Evolutionary conservation across 805 yeast species (phyloP).

Genomic region (Metschnikowia hibisci): DNA sequence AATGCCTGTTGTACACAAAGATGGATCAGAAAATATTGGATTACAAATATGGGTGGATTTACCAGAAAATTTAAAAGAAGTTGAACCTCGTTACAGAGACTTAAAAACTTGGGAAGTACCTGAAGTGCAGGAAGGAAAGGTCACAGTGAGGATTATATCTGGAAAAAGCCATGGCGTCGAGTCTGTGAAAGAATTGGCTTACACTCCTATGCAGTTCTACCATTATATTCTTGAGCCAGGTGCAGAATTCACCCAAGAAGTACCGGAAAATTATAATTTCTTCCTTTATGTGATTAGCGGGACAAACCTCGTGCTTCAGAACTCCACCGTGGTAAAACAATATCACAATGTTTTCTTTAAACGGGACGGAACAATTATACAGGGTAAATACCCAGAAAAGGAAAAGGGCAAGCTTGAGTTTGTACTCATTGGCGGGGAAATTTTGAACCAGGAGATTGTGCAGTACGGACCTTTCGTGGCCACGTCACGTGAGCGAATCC

Average conservation of each 20-base stretch:
- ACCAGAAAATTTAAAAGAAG: constrained; percentile 18
- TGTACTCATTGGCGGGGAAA: constrained; percentile 72
- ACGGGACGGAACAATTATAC: constrained; percentile 59
- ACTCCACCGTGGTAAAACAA: constrained; percentile 30
- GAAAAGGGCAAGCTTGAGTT: constrained; percentile 49
- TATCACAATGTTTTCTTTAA: constrained; percentile 61
- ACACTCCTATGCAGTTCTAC: constrained; percentile 75
- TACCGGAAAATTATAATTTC: constrained; percentile 60
- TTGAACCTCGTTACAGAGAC: constrained; percentile 76
- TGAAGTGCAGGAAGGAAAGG: constrained; percentile 56
- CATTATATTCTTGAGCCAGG: constrained; percentile 61
- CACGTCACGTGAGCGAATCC: constrained; percentile 58
- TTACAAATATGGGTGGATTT: constrained; percentile 67
- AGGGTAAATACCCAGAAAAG: constrained; percentile 40
- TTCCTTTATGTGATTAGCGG: constrained; percentile 71
- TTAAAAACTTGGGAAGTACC: constrained; percentile 70
- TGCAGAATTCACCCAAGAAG: constrained; percentile 55
- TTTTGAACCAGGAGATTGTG: constrained; percentile 67
- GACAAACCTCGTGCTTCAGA: constrained; percentile 42
- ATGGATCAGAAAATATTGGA: constrained; percentile 37
- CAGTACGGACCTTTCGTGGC: constrained; percentile 94
- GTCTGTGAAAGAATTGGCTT: constrained; percentile 69
- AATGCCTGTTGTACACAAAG: constrained; percentile 62
- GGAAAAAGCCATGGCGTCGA: constrained; percentile 77
- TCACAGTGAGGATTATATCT: constrained; percentile 66